phyloP scores from a whole-genome alignment of 2,329 filamentous ascomycete species.

The Bipolaris sorokiniana region DNA sequence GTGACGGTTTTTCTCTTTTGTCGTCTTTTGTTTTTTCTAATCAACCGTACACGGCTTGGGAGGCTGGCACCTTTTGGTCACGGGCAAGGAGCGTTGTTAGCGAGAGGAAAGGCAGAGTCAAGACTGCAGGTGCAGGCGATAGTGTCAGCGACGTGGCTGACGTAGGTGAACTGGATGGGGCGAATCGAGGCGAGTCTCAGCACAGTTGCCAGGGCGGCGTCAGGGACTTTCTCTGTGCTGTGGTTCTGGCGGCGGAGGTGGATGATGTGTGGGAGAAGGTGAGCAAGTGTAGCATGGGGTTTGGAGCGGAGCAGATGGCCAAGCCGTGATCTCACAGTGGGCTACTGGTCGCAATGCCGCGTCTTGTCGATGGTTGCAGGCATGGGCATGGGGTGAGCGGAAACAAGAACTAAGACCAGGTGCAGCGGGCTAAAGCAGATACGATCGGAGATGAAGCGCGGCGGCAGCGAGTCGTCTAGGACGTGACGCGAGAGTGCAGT shows the following conservation, averaged over 20 bases:
- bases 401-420: slow-evolving; percentile 27
- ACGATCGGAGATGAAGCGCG: slow-evolving; percentile 50
- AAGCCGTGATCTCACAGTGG: slow-evolving; percentile 41
- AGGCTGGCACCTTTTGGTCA: background rate
- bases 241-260: slow-evolving; percentile 11
- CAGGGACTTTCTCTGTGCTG: slow-evolving; percentile 25
- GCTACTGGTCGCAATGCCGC: slow-evolving; percentile 27
- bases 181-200: background rate
- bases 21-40: background rate
- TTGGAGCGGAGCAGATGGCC: slow-evolving; percentile 22
- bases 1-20: background rate
- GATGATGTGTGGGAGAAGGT: slow-evolving; percentile 22
- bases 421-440: slow-evolving; percentile 36
- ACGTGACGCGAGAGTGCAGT: slow-evolving; percentile 32
- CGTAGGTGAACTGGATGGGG: slow-evolving; percentile 13
- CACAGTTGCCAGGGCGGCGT: slow-evolving; percentile 16
- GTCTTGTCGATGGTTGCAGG: slow-evolving; percentile 27
- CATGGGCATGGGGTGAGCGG: slow-evolving; percentile 39
- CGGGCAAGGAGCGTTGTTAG: background rate
- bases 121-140: background rate
- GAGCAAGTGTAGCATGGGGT: slow-evolving; percentile 35
- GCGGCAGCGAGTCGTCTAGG: slow-evolving; percentile 36
- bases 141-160: slow-evolving; percentile 27
- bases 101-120: no score
- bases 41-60: background rate